Evolutionary conservation across 2,329 filamentous ascomycete genomes (phyloP), one percentile per base, ranked within the genome.

Genomic region (Trichophyton rubrum): DNA sequence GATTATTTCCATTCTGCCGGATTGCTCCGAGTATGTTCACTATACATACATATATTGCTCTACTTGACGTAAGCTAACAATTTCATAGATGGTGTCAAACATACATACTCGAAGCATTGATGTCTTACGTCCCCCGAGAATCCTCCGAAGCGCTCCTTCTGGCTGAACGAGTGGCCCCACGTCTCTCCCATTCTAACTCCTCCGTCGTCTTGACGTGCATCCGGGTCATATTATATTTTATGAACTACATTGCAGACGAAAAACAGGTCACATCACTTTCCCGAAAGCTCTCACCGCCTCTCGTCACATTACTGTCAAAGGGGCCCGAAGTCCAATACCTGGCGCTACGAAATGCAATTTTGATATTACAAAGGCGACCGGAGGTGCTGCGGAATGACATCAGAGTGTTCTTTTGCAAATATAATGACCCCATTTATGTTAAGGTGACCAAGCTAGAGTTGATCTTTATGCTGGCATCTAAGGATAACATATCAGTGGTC

Each of bases 361-460:
- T 99, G 13, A 99, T 99, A 66, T 78, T 99, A 59, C 93, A 99
- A 73, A 82, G 92, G 67, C 82, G 92, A 60, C 93, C 93, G 0
- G 93, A 97, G 69, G 92, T 99, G 7, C 76, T 99, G 59, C 85
- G 90, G 64, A 97, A 96, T 74, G 93, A 99, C 73, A 97, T 99
- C 64, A 85, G 93, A 55, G 93, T 99, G 35, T 99, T 99, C 77
- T 99, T 99, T 76, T 99, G 93, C 84, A 99, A 99, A 80, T 99
- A 99, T 76, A 99, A 99, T 73, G 93, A 99, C 70, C 93, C 93
- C 0, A 99, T 99, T 65, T 99, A 97, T 72, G 93, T 99, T 76
- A 99, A 99, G 75, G 93, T 99, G 58, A 99, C 93, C 15, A 99
- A 99, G 75, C 81, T 99, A 57, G 93, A 99, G 75, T 82, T 99